These are phyloP conservation scores for Xerocomus amazonicus DNA, from an alignment of 1,284 basidiomycete species.

Conservation along the genomic window DNA sequence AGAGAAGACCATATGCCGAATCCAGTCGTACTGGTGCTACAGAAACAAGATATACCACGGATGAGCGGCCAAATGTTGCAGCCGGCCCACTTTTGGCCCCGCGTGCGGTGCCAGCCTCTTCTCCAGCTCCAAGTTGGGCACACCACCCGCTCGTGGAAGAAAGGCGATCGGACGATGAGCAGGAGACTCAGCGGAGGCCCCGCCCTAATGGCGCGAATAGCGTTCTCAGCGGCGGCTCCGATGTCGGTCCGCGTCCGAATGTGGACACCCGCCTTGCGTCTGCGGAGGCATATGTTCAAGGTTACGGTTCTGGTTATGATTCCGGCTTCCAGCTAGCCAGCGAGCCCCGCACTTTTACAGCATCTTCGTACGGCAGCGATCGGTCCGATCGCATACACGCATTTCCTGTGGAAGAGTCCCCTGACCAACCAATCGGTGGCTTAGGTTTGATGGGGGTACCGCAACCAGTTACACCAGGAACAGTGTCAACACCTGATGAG, in stretches of 20 bases:
- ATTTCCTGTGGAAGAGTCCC: slow-evolving; percentile 32
- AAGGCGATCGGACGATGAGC: slow-evolving; percentile 31
- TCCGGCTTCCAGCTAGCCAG: slow-evolving; percentile 24
- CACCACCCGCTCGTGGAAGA: slow-evolving; percentile 30
- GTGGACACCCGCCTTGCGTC: slow-evolving; percentile 25
- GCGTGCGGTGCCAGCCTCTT: slow-evolving; percentile 11
- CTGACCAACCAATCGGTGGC: slow-evolving; percentile 21
- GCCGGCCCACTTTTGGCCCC: slow-evolving; percentile 3
- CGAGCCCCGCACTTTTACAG: slow-evolving; percentile 10
- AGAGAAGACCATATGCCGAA: slow-evolving; percentile 11
- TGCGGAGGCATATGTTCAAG: slow-evolving; percentile 29
- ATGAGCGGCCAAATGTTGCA: slow-evolving; percentile 12
- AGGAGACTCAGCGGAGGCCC: slow-evolving; percentile 13
- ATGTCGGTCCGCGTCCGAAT: slow-evolving; percentile 2
- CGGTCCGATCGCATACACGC: slow-evolving; percentile 16
- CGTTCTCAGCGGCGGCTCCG: neutral
- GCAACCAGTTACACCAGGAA: slow-evolving; percentile 17
- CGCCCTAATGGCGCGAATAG: slow-evolving; percentile 15
- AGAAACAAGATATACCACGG: slow-evolving; percentile 9
- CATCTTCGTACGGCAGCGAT: slow-evolving; percentile 22
- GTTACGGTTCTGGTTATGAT: slow-evolving; percentile 30
- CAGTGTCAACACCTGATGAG: slow-evolving; percentile 30
- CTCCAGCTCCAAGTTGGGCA: slow-evolving; percentile 32
- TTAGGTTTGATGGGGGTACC: slow-evolving; percentile 30
- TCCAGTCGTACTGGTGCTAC: slow-evolving; percentile 10